phyloP scores from a whole-genome alignment of 257 asterid genomes.

The Oldenlandia corymbosa region DNA sequence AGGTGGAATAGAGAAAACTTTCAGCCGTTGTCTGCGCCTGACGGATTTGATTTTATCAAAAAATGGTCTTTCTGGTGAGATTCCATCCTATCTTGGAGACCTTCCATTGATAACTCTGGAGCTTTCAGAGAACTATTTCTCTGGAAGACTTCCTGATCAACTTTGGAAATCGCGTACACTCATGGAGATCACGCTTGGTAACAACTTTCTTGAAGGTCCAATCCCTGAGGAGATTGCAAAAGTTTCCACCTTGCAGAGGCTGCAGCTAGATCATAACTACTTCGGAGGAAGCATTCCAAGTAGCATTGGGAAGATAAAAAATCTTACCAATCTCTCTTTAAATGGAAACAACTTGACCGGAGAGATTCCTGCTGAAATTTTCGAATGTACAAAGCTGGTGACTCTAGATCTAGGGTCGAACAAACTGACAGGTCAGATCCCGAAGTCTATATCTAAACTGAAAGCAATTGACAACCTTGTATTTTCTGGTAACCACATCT shows the following conservation, averaged over 20 bases:
- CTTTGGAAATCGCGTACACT: conserved; percentile 69
- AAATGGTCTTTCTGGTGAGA: conserved; percentile 50
- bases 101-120: conserved; percentile 54
- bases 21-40: conserved; percentile 43
- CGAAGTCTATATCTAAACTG: conserved; percentile 43
- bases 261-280: conserved; percentile 57
- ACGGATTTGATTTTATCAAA: conserved; percentile 53
- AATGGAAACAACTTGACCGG: conserved; percentile 62
- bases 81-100: conserved; percentile 60
- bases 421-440: conserved; percentile 45
- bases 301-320: conserved; percentile 48
- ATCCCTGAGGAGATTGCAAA: conserved; percentile 34
- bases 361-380: conserved; percentile 55
- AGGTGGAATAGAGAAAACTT: conserved; percentile 42
- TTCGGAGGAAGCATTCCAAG: conserved; percentile 56
- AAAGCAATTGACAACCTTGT: conserved; percentile 67
- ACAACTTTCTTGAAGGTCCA: conserved; percentile 49
- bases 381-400: conserved; percentile 54
- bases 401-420: conserved; percentile 63
- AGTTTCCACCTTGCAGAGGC: conserved; percentile 32
- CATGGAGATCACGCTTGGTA: conserved; percentile 40
- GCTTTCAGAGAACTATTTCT: conserved; percentile 47
- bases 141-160: conserved; percentile 52
- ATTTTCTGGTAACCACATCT: conserved; percentile 50
- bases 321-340: conserved; percentile 66